These are phyloP conservation scores for Ophiocordyceps polyrhachis-furcata DNA, from an alignment of 2,329 filamentous ascomycete genomes.

Conservation along the genomic window DNA sequence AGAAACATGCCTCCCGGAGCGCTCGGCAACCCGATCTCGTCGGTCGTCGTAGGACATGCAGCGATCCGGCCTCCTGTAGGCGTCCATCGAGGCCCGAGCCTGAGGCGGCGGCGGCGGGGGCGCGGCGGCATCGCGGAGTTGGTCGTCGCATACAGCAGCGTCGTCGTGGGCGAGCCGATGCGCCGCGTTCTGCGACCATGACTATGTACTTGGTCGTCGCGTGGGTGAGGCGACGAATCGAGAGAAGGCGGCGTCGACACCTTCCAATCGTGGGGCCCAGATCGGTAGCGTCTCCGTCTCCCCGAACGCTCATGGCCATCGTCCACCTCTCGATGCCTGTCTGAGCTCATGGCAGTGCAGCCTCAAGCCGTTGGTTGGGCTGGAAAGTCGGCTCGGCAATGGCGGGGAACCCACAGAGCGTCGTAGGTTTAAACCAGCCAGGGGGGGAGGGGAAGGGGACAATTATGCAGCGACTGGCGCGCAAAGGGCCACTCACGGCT, in stretches of 20 bases:
- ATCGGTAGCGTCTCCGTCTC: constrained; percentile 9
- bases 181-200: constrained; percentile 11
- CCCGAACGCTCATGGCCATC: constrained; percentile 9
- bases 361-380: constrained; percentile 8
- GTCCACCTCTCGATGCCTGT: constrained; percentile 12
- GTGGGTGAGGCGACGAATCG: constrained; percentile 12
- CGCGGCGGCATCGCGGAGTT: constrained; percentile 12
- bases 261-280: constrained; percentile 4
- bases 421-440: neutral
- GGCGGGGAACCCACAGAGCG: neutral
- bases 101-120: constrained; percentile 11
- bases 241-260: constrained; percentile 3
- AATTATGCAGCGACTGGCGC: neutral
- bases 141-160: constrained; percentile 7
- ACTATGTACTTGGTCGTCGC: constrained; percentile 13
- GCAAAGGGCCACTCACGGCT: constrained; percentile 8
- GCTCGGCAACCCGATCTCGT: constrained; percentile 1
- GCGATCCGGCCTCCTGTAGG: constrained; percentile 11
- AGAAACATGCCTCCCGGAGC: constrained; percentile 5
- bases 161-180: constrained; percentile 3
- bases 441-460: neutral
- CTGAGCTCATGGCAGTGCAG: constrained; percentile 13
- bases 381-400: constrained; percentile 4
- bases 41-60: constrained; percentile 9
- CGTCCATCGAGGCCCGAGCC: constrained; percentile 11